phyloP scores from a whole-genome alignment of 768 basidiomycete species.

The Lactarius vividus region DNA sequence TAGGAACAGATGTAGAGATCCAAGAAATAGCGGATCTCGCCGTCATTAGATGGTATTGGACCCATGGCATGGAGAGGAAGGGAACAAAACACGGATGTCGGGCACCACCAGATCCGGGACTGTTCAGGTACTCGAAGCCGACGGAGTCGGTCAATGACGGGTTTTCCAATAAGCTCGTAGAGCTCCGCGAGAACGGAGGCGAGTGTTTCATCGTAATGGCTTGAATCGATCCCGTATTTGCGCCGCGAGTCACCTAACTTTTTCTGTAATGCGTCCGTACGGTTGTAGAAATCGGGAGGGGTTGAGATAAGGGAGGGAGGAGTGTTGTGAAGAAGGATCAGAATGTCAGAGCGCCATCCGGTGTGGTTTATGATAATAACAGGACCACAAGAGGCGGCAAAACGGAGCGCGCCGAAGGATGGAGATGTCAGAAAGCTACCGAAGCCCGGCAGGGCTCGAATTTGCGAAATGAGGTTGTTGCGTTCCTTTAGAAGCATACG shows the following conservation, averaged over 20 bases:
- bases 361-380: too few relatives aligned
- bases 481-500: background rate
- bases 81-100: too few relatives aligned
- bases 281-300: background rate
- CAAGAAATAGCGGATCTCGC: background rate
- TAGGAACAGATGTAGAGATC: slow-evolving; percentile 11
- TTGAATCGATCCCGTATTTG: too few relatives aligned
- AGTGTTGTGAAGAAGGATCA: background rate
- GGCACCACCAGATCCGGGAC: too few relatives aligned
- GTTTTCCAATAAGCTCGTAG: too few relatives aligned
- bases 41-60: background rate
- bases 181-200: too few relatives aligned
- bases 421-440: background rate
- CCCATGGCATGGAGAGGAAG: slow-evolving; percentile 25
- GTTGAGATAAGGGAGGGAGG: background rate
- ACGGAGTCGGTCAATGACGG: too few relatives aligned
- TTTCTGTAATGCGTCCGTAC: too few relatives aligned
- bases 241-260: too few relatives aligned
- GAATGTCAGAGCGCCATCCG: background rate
- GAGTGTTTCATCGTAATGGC: too few relatives aligned
- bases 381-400: background rate
- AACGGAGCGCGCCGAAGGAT: background rate
- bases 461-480: background rate
- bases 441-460: background rate
- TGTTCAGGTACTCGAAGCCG: too few relatives aligned